Evolutionary conservation across 352 stramenopile genomes (phyloP), one percentile per base, ranked within the genome.

Genomic region (Globisporangium nodosum): DNA sequence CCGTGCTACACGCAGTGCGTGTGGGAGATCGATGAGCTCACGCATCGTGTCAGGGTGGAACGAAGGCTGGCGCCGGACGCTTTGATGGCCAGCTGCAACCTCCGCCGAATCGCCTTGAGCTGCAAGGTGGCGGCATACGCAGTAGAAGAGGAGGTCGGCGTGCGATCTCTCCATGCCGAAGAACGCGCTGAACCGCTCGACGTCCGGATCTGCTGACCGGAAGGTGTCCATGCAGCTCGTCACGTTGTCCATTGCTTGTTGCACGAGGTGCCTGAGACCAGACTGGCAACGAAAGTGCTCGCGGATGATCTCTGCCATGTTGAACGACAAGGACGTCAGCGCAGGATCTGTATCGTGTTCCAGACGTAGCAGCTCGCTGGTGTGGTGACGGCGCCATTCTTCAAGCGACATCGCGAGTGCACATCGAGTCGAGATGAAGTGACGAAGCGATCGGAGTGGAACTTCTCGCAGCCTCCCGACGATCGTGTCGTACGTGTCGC

Each of bases 221-320:
- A 89, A 88, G 20, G 58, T 52, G 3, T 72, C 65, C n/a, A 86
- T 48, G 27, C 57, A 65, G 0, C 56, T 56, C 3, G 60, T 6
- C 15, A 89, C 40, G 31, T 67, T 74, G 1, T 51, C 47, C 35
- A 82, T 56, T 3, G 78, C 69, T 5, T 62, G 61, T n/a, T 86
- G 73, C 3, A 88, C 72, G n/a, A 92, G 59, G 9, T 71, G 66
- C 24, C 60, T 68, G 6, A 92, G 65, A 0, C 82, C 82, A 5
- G 83, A 58, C 21, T 85, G 71, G 60, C 74, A 88, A 9, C 76
- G 74, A 33, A 87, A 92, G 67, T 92, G 82, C 53, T 89, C 69
- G 16, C 61, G 70, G 16, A 74, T 65, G 30, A 88, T 68, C 5
- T 64, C 55, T 0, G 62, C 35, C 4, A 90, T 55, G 27, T 68